These are phyloP conservation scores for Stephania cephalantha DNA, from an alignment of 164 flowering plant species.

Conservation along the genomic window DNA sequence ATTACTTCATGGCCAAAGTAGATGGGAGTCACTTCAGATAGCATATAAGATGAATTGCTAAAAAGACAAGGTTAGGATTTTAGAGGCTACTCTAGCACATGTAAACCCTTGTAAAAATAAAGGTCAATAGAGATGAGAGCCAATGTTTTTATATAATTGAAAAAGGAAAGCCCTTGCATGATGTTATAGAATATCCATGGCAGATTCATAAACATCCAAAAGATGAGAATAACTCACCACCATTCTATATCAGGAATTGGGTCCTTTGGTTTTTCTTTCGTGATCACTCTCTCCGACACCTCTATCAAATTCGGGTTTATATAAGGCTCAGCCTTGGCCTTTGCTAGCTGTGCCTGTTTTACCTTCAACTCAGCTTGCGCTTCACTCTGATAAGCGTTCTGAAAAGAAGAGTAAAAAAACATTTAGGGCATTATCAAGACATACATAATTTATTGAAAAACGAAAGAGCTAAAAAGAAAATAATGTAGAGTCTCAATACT, in stretches of 20 bases:
- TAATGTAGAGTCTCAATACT: not conserved
- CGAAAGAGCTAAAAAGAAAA: no score
- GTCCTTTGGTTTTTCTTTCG: conserved; percentile 83
- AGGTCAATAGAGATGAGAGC: no score
- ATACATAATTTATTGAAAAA: no score
- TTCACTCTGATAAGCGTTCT: conserved; percentile 54
- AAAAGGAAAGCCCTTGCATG: not conserved
- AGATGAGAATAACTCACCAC: conserved; percentile 57
- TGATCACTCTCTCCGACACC: conserved; percentile 72
- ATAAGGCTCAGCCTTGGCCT: conserved; percentile 85
- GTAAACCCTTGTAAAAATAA: no score
- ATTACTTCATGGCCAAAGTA: no score
- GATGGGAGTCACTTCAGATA: no score
- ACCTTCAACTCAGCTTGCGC: conserved; percentile 89
- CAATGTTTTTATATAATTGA: no score
- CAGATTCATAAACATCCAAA: not conserved
- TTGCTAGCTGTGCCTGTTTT: conserved; percentile 85
- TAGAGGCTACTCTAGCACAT: no score
- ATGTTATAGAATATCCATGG: not conserved
- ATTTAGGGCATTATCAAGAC: no score
- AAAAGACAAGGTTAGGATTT: no score
- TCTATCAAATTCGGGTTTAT: conserved; percentile 96
- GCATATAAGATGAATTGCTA: no score
- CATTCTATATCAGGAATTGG: conserved; percentile 87
- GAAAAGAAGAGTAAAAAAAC: not conserved